These are phyloP conservation scores for Chaetomium globosum DNA, from an alignment of 2,329 filamentous ascomycete genomes.

Conservation along the genomic window DNA sequence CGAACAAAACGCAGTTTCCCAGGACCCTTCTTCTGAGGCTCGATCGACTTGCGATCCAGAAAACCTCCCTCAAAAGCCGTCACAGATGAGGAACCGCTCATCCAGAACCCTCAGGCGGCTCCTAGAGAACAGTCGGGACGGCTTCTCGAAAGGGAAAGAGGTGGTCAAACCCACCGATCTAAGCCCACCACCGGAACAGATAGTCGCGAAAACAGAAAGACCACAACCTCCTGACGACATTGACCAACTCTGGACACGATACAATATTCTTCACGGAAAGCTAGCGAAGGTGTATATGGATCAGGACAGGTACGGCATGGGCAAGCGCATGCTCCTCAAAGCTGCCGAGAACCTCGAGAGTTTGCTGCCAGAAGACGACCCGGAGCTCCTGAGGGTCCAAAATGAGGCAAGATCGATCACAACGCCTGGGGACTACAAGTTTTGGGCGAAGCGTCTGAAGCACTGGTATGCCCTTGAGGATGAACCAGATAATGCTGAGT, in stretches of 20 bases:
- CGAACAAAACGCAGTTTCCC: too few species aligned
- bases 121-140: too few species aligned
- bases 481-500: background rate
- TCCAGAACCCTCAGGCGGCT: too few species aligned
- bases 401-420: slow-evolving; percentile 6
- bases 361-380: background rate
- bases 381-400: slow-evolving; percentile 5
- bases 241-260: background rate
- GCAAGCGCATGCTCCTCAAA: slow-evolving; percentile 3
- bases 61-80: too few species aligned
- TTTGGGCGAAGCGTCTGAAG: slow-evolving; percentile 5
- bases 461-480: background rate
- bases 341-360: background rate
- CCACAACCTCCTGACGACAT: background rate
- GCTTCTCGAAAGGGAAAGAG: too few species aligned
- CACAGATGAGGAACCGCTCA: too few species aligned
- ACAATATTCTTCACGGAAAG: background rate
- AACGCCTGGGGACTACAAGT: background rate
- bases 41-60: too few species aligned
- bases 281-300: slow-evolving; percentile 22
- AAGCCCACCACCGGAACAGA: too few species aligned
- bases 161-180: too few species aligned
- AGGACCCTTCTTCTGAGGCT: too few species aligned
- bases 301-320: slow-evolving; percentile 7
- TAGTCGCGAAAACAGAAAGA: too few species aligned